A percentile compares a stretch with the other conserved stretches of the same genome.
phyloP scores from a whole-genome alignment of 352 stramenopile species.

The Globisporangium alternatum region DNA sequence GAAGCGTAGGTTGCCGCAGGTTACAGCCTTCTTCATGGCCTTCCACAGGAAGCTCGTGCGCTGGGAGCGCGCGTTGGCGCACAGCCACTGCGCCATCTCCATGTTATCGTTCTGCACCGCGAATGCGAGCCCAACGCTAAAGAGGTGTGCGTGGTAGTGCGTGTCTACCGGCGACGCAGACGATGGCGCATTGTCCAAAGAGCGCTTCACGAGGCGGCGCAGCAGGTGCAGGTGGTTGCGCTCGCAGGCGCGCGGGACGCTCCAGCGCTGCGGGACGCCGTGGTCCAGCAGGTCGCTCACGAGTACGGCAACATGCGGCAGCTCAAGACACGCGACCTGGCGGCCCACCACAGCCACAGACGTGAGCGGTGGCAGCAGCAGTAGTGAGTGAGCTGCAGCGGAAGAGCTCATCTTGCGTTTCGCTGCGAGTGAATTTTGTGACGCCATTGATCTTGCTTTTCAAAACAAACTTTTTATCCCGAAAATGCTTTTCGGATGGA shows the following conservation, averaged over 20 bases:
- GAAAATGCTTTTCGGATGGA: too few relatives aligned
- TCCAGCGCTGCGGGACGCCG: slow-evolving; percentile 3
- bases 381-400: not conserved
- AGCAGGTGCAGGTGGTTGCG: slow-evolving; percentile 11
- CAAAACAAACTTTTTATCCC: too few relatives aligned
- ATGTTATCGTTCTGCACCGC: slow-evolving; percentile 15
- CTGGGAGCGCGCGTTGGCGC: not conserved
- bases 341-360: slow-evolving; percentile 4
- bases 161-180: not conserved
- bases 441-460: too few relatives aligned
- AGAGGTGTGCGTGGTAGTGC: slow-evolving; percentile 13
- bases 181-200: not conserved
- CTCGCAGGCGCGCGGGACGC: slow-evolving; percentile 6
- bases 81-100: slow-evolving; percentile 19
- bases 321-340: slow-evolving; percentile 7
- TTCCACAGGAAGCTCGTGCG: slow-evolving; percentile 17
- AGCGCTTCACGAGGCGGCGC: slow-evolving; percentile 1
- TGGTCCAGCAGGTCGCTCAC: slow-evolving; percentile 16
- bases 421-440: too few relatives aligned
- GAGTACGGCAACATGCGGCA: slow-evolving; percentile 13
- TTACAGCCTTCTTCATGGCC: slow-evolving; percentile 14
- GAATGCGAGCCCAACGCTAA: slow-evolving; percentile 7
- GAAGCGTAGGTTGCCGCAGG: slow-evolving; percentile 8
- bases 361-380: slow-evolving; percentile 4
- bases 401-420: too few relatives aligned